Percentiles rank a stretch among this genome's conserved stretches.
Evolutionary conservation across 2,329 filamentous ascomycete genomes (phyloP).

Genomic region (Aureobasidium sp.): DNA sequence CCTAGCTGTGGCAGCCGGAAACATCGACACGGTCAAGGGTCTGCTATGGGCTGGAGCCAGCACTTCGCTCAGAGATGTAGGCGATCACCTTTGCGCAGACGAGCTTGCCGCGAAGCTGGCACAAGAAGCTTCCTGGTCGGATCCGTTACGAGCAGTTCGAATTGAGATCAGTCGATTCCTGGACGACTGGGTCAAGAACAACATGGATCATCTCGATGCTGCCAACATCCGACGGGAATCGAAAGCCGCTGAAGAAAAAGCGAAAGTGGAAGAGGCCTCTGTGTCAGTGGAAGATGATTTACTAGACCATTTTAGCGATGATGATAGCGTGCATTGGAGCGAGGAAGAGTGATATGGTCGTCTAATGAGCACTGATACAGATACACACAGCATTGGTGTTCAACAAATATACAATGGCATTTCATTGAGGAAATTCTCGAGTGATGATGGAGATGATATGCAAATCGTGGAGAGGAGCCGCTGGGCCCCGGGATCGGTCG

Average conservation of each 20-base stretch:
- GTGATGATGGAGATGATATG: not conserved
- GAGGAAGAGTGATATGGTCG: not conserved
- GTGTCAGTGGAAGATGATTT: not conserved
- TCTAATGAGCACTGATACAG: not conserved
- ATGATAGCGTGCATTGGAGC: conserved; percentile 8
- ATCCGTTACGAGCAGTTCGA: not conserved
- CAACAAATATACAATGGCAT: not conserved
- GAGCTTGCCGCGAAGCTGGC: conserved; percentile 8
- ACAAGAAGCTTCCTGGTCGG: not conserved
- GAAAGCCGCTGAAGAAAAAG: not conserved
- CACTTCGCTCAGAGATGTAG: not conserved
- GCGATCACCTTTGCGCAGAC: not conserved
- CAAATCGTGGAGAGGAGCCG: conserved; percentile 5
- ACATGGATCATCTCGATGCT: conserved; percentile 5
- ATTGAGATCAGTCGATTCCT: not conserved
- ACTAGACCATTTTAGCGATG: conserved; percentile 7
- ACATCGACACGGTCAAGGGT: conserved; percentile 2
- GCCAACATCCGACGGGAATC: not conserved
- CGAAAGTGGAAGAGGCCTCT: not conserved
- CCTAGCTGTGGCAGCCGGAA: not conserved
- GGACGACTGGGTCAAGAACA: not conserved
- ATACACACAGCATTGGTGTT: not conserved
- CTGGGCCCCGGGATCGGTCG: not conserved
- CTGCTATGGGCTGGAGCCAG: conserved; percentile 6
- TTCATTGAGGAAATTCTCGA: not conserved